Base-by-base conservation (phyloP, 1,284 basidiomycete genomes). In the Salmacisia buchloeana region DNA sequence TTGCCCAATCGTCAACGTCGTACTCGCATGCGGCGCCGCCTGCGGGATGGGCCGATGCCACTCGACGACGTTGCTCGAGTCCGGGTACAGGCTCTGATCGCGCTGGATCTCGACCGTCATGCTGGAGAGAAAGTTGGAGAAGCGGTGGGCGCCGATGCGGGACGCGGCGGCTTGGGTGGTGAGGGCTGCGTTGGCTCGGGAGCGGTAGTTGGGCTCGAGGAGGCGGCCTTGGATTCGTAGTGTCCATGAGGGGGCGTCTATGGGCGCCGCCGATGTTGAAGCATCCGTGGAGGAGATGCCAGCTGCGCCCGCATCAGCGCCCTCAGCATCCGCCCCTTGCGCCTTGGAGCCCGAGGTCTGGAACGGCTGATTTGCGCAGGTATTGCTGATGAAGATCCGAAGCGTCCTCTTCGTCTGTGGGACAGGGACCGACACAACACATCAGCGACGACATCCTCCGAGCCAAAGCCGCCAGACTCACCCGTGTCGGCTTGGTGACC, bases 221-320 rank as follows among this genome's bases (percentile, higher is more conserved):
- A 97, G 78, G 59, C 93, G 85, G 0, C 94, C 94, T 73, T 97
- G 93, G 63, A 97, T 86, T 76, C 87, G 89, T 63, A 97, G 83
- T 41, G 88, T 86, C 92, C 92, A 97, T 0, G 91, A 90, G 1
- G 94, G 91, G n/a, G 61, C 61, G 38, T 45, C 58, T 1, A 58
- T 27, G 39, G 27, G 39, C 3, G 43, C 27, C 15, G 15, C 15
- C 52, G 9, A 12, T 29, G 9, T 34, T 15, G 36, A n/a, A 10
- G 90, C 92, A 91, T 91, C 18, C 84, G 71, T 78, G 58, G 35
- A n/a, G 2, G 54, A 38, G 25, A 43, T 58, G 27, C 41, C 64
- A 6, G 54, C 58, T 25, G 45, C 59, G n/a, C 18, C 36, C 4
- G 54, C 61, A 56, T 69, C 65, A 18, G 35, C 59, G 13, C 63